Percentiles rank a stretch among this genome's conserved stretches.
Evolutionary conservation across 192 early-diverging fungal genomes (phyloP).

Genomic region (Coemansia sp.): DNA sequence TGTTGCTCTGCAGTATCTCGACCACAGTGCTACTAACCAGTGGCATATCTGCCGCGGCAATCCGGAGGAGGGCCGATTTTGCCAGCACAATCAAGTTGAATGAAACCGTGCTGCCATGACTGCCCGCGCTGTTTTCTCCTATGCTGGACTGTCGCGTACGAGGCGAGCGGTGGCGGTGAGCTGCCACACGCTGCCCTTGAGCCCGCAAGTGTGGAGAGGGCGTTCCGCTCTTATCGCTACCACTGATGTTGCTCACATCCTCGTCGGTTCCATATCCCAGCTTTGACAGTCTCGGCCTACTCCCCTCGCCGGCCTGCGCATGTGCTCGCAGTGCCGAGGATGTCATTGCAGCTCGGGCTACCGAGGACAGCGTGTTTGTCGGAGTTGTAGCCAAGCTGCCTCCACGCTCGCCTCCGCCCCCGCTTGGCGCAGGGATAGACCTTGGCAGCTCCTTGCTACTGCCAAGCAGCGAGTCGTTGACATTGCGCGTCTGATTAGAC

Average conservation of each 20-base stretch:
- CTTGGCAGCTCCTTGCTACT: conserved; percentile 3
- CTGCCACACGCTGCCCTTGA: not conserved
- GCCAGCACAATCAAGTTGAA: conserved; percentile 42
- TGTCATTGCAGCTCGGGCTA: conserved; percentile 24
- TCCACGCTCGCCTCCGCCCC: not conserved
- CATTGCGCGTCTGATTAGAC: not conserved
- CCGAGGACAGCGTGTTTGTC: conserved; percentile 16
- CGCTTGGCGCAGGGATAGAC: conserved; percentile 5
- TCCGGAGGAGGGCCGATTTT: conserved; percentile 45
- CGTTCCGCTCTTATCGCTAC: not conserved
- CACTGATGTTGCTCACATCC: not conserved
- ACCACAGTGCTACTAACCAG: conserved; percentile 23
- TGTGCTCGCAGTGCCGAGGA: conserved; percentile 18
- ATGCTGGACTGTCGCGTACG: conserved; percentile 6
- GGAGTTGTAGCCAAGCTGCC: conserved; percentile 19
- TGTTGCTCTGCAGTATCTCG: conserved; percentile 16
- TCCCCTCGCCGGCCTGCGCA: not conserved
- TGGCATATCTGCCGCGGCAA: conserved; percentile 26
- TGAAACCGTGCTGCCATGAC: conserved; percentile 28
- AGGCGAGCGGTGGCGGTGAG: conserved; percentile 6
- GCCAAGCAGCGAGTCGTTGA: not conserved
- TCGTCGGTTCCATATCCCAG: not conserved
- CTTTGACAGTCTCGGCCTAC: not conserved
- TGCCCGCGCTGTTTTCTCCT: not conserved
- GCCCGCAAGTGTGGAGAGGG: not conserved